A percentile compares a stretch with the other conserved stretches of the same genome.
Conservation (phyloP, 2,329 filamentous ascomycete genomes). For the Corynespora cassiicola region DNA sequence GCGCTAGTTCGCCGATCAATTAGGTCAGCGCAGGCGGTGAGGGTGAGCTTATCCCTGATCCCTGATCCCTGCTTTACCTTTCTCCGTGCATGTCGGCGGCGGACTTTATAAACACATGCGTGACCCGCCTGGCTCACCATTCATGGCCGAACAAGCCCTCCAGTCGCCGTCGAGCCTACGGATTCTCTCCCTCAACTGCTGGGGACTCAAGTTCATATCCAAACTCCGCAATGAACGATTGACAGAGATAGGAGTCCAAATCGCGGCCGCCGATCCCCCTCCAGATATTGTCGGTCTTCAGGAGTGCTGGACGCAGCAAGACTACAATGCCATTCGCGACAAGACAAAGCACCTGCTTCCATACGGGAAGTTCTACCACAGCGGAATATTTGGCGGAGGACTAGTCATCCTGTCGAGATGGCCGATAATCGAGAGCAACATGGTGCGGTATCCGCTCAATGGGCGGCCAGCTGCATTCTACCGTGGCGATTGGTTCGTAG, state of each 20-base stretch:
- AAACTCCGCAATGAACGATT: slow-evolving; percentile 79
- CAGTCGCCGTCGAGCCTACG: slow-evolving; percentile 64
- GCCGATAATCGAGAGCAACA: slow-evolving; percentile 88
- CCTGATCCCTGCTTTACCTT: slow-evolving; percentile 16
- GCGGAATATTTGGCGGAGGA: slow-evolving; percentile 87
- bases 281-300: slow-evolving; percentile 92
- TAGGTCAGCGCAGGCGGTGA: slow-evolving; percentile 12
- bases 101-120: slow-evolving; percentile 6
- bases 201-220: slow-evolving; percentile 90
- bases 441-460: slow-evolving; percentile 89
- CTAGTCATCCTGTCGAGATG: slow-evolving; percentile 88
- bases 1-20: slow-evolving; percentile 12
- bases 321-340: slow-evolving; percentile 79
- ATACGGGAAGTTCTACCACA: slow-evolving; percentile 91
- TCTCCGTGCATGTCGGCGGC: slow-evolving; percentile 1
- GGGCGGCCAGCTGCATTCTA: slow-evolving; percentile 93
- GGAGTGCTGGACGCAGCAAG: slow-evolving; percentile 89
- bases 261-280: slow-evolving; percentile 70
- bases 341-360: slow-evolving; percentile 78
- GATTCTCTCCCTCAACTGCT: slow-evolving; percentile 92
- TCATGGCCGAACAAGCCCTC: slow-evolving; percentile 26
- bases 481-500: slow-evolving; percentile 94
- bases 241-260: slow-evolving; percentile 79
- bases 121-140: slow-evolving; percentile 11
- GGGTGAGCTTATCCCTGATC: slow-evolving; percentile 16